Conservation (phyloP, 192 early-diverging fungal genomes). For the Pilobolus umbonatus region DNA sequence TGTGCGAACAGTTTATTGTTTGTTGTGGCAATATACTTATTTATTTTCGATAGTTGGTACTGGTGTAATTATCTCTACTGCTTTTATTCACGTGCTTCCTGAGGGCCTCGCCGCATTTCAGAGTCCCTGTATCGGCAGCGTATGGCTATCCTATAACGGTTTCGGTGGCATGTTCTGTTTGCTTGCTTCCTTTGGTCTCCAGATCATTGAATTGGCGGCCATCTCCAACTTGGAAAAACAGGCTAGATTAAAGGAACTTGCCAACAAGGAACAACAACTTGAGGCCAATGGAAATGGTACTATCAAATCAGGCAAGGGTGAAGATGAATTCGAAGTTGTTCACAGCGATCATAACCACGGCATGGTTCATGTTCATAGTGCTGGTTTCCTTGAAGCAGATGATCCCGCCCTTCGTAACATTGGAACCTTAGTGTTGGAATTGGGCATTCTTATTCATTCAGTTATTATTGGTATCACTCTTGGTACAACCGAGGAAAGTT, state of each 20-base stretch:
- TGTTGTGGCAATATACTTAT: no score
- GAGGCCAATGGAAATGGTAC: background rate
- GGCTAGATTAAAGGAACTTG: background rate
- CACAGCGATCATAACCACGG: background rate
- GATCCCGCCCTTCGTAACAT: slow-evolving; percentile 34
- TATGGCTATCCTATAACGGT: slow-evolving; percentile 40
- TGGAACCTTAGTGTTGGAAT: slow-evolving; percentile 62
- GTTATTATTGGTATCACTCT: slow-evolving; percentile 73
- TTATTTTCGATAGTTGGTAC: slow-evolving; percentile 33
- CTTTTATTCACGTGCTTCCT: slow-evolving; percentile 75
- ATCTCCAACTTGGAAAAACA: slow-evolving; percentile 20
- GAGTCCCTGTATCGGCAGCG: slow-evolving; percentile 47
- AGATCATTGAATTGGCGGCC: slow-evolving; percentile 57
- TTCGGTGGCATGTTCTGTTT: slow-evolving; percentile 58
- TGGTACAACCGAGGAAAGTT: slow-evolving; percentile 50
- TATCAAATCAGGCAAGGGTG: background rate
- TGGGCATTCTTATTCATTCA: slow-evolving; percentile 75
- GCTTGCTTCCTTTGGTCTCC: slow-evolving; percentile 60
- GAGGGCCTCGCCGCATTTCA: slow-evolving; percentile 51
- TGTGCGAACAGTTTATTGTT: no score
- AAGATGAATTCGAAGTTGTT: background rate
- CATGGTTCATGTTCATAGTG: slow-evolving; percentile 13
- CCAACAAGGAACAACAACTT: background rate
- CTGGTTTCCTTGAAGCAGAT: slow-evolving; percentile 21
- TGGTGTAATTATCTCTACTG: slow-evolving; percentile 71